Conservation (phyloP, 371 early-diverging fungal genomes). For the Actinomortierella ambigua region DNA sequence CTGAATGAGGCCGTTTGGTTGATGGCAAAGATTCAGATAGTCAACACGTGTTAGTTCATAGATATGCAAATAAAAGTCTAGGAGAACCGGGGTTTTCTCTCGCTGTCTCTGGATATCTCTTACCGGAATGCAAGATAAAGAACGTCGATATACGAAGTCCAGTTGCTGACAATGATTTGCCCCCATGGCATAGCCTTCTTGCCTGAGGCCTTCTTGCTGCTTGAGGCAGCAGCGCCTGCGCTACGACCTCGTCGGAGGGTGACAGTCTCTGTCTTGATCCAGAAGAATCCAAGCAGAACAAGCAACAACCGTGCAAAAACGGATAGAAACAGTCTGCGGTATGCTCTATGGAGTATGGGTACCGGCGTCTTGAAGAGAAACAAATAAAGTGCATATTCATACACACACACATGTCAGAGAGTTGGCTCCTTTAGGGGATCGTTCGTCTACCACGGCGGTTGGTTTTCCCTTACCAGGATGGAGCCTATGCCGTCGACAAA, state of each 20-base stretch:
- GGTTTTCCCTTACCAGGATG: conserved; percentile 36
- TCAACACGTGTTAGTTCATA: too few species aligned
- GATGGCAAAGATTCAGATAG: too few species aligned
- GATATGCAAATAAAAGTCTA: conserved; percentile 1
- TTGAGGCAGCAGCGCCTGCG: conserved; percentile 23
- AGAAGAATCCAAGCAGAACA: conserved; percentile 69
- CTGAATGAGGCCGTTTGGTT: too few species aligned
- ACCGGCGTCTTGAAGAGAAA: conserved; percentile 41
- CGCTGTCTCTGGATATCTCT: conserved; percentile 3
- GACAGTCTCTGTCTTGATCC: conserved; percentile 57
- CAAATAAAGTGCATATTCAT: too few species aligned
- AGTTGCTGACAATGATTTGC: conserved; percentile 81
- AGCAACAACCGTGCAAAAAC: conserved; percentile 58
- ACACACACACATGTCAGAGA: too few species aligned
- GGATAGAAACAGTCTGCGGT: conserved; percentile 46
- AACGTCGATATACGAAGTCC: conserved; percentile 85
- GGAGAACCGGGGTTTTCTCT: not conserved
- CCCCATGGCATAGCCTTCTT: conserved; percentile 51
- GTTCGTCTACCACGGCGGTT: too few species aligned
- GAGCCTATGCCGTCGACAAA: conserved; percentile 45
- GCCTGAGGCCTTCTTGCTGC: conserved; percentile 18
- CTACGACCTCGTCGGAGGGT: conserved; percentile 28
- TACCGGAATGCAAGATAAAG: conserved; percentile 75
- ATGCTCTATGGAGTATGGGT: conserved; percentile 48
- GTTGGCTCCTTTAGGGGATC: too few species aligned